Percentiles rank a stretch among this genome's conserved stretches.
These are phyloP conservation scores for Neurospora discreta DNA, from an alignment of 495 filamentous ascomycete genomes.

Conservation along the genomic window DNA sequence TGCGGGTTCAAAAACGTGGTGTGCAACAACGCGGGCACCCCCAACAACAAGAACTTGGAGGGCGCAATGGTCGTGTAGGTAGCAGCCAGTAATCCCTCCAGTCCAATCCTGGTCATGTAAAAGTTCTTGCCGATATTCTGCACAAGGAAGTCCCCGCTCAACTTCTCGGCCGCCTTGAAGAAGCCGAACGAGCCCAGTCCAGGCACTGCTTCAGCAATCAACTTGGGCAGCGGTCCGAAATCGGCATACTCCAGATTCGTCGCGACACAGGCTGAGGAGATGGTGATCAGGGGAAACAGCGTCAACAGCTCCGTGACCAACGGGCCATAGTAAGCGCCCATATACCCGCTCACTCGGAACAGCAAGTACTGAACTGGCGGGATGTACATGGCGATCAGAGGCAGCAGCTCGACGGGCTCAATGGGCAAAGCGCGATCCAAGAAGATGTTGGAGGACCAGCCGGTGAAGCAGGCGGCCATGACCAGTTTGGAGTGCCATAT, in stretches of 20 bases:
- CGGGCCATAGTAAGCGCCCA: slow-evolving; percentile 63
- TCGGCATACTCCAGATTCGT: slow-evolving; percentile 49
- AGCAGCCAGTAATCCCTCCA: slow-evolving; percentile 54
- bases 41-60: slow-evolving; percentile 51
- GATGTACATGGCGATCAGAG: slow-evolving; percentile 62
- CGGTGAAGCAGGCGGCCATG: slow-evolving; percentile 47
- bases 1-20: slow-evolving; percentile 62
- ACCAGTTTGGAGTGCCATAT: slow-evolving; percentile 60
- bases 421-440: slow-evolving; percentile 31
- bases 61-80: slow-evolving; percentile 55
- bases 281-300: slow-evolving; percentile 58
- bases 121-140: slow-evolving; percentile 47
- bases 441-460: slow-evolving; percentile 48
- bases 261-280: slow-evolving; percentile 55
- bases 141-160: slow-evolving; percentile 39
- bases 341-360: slow-evolving; percentile 46
- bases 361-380: slow-evolving; percentile 61
- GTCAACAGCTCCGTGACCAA: slow-evolving; percentile 61
- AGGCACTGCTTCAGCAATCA: slow-evolving; percentile 45
- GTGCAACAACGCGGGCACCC: slow-evolving; percentile 60
- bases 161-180: slow-evolving; percentile 47
- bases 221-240: slow-evolving; percentile 42
- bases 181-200: slow-evolving; percentile 51
- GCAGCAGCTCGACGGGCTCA: slow-evolving; percentile 62
- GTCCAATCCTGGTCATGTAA: slow-evolving; percentile 56